Percentiles rank a stretch among this genome's conserved stretches.
These are phyloP conservation scores for Penicillium capsulatum DNA, from an alignment of 2,329 filamentous ascomycete species.

Conservation along the genomic window DNA sequence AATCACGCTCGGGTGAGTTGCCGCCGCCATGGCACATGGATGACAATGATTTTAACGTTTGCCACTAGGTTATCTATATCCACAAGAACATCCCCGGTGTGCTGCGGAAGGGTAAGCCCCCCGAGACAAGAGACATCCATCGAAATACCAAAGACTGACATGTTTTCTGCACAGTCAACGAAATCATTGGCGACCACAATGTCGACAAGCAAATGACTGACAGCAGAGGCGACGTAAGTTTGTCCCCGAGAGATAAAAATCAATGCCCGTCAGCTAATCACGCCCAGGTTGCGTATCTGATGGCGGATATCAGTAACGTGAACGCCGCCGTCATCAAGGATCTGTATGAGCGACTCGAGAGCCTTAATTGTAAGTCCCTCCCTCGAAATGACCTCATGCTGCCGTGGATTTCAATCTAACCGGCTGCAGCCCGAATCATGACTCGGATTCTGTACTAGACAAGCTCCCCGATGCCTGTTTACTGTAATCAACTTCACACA, in stretches of 20 bases:
- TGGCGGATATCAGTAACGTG: slow-evolving; percentile 94
- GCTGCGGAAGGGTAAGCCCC: slow-evolving; percentile 64
- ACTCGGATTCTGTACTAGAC: slow-evolving; percentile 44
- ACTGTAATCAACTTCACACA: slow-evolving; percentile 24
- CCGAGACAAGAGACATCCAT: background rate
- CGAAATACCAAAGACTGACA: slow-evolving; percentile 2
- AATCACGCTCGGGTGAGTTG: slow-evolving; percentile 72
- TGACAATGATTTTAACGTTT: no score
- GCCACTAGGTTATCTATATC: slow-evolving; percentile 74
- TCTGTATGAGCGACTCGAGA: slow-evolving; percentile 77
- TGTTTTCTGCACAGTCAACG: slow-evolving; percentile 64
- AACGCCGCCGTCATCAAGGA: slow-evolving; percentile 76
- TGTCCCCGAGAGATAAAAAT: background rate
- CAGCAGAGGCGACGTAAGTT: slow-evolving; percentile 75
- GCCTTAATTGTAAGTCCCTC: slow-evolving; percentile 66
- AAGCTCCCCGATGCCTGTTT: slow-evolving; percentile 1
- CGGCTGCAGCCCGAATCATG: slow-evolving; percentile 42
- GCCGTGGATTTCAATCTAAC: slow-evolving; percentile 5
- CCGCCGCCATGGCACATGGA: no score
- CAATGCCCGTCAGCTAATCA: slow-evolving; percentile 11
- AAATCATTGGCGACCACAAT: slow-evolving; percentile 90
- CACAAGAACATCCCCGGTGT: slow-evolving; percentile 97
- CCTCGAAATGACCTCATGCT: background rate
- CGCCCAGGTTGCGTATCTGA: slow-evolving; percentile 75
- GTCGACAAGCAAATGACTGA: slow-evolving; percentile 99